Evolutionary conservation across 164 flowering plant species (phyloP).

Genomic region (Nymphaea colorata): DNA sequence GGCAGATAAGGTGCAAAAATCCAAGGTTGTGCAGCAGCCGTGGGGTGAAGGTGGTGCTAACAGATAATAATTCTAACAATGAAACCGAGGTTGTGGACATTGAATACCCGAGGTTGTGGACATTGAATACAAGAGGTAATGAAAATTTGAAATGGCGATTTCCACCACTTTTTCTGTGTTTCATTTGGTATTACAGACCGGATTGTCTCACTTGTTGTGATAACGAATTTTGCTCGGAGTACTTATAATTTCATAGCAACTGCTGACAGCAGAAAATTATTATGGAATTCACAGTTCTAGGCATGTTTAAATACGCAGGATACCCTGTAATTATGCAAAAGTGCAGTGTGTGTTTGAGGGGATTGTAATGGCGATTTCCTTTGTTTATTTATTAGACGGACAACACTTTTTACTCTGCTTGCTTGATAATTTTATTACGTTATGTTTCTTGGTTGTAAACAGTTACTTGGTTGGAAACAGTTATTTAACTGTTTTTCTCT

Average conservation of each 20-base stretch:
- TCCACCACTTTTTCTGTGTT: not conserved
- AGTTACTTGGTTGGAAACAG: no score
- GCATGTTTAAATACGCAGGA: constrained; percentile 22
- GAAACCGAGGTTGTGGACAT: no score
- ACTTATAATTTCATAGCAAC: not conserved
- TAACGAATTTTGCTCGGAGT: not conserved
- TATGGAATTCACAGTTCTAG: not conserved
- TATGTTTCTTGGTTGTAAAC: no score
- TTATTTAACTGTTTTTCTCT: no score
- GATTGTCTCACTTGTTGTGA: not conserved
- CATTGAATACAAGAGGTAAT: constrained; percentile 76
- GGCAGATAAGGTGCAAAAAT: constrained; percentile 78
- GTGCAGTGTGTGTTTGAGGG: no score
- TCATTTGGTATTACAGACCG: not conserved
- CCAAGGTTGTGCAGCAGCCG: constrained; percentile 26
- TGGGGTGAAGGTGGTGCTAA: constrained; percentile 48
- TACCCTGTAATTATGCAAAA: constrained; percentile 68
- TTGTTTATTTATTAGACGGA: no score
- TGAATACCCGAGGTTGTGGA: no score
- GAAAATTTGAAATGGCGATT: not conserved
- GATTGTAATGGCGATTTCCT: no score
- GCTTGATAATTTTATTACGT: no score
- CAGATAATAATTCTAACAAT: constrained; percentile 50
- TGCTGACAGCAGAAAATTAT: not conserved
- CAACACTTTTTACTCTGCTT: no score